A percentile compares a stretch with the other conserved stretches of the same genome.
These are phyloP conservation scores for Pseudogymnoascus sp. DNA, from an alignment of 2,329 filamentous ascomycete genomes.

Conservation along the genomic window DNA sequence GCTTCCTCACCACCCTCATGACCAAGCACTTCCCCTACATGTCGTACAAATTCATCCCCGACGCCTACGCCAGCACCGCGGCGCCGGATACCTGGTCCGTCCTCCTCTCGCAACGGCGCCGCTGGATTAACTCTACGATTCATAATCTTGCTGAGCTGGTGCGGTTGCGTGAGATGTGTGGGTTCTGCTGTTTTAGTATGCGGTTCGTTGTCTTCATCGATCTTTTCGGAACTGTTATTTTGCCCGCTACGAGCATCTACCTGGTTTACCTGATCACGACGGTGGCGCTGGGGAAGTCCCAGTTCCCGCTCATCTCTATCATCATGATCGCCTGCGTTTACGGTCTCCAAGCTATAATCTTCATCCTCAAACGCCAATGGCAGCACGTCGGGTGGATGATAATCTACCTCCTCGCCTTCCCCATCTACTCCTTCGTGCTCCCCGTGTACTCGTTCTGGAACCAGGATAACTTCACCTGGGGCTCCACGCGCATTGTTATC, in stretches of 20 bases:
- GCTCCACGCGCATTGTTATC: constrained; percentile 94
- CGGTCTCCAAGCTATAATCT: constrained; percentile 92
- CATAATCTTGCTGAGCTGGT: constrained; percentile 97
- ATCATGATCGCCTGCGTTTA: constrained; percentile 92
- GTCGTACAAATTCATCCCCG: constrained; percentile 92
- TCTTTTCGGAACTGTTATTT: constrained; percentile 81
- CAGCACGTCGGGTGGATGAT: constrained; percentile 99
- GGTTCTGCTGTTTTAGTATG: constrained; percentile 99
- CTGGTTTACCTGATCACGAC: constrained; percentile 81
- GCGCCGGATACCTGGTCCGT: constrained; percentile 90
- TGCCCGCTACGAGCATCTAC: constrained; percentile 85
- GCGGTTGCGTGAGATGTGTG: constrained; percentile 85
- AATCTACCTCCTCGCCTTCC: constrained; percentile 83
- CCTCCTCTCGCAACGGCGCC: constrained; percentile 95
- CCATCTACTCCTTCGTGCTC: constrained; percentile 82
- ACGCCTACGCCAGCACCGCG: constrained; percentile 91
- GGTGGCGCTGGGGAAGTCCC: constrained; percentile 58
- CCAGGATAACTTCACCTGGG: constrained; percentile 99
- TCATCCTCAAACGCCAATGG: constrained; percentile 94
- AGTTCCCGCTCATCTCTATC: constrained; percentile 80
- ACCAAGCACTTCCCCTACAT: constrained; percentile 93
- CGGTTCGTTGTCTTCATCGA: constrained; percentile 95
- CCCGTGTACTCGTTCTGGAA: constrained; percentile 97
- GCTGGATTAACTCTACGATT: constrained; percentile 99
- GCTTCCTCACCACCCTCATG: constrained; percentile 95